phyloP scores from a whole-genome alignment of 441 rosid species.

The Mallotus repandus region DNA sequence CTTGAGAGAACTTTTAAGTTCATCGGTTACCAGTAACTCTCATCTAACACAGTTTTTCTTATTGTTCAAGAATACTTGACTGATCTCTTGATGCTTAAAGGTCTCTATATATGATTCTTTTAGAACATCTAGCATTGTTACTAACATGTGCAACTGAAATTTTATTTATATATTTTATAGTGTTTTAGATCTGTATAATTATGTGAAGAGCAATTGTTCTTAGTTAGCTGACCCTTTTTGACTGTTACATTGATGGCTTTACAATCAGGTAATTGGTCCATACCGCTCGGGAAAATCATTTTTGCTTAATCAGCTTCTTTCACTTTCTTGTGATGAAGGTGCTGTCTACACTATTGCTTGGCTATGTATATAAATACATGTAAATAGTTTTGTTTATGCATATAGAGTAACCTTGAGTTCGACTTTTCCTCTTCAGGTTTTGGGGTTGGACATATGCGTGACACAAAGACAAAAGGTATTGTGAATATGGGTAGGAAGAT shows the following conservation, averaged over 20 bases:
- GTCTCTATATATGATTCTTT: background rate
- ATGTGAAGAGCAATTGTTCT: conserved; percentile 8
- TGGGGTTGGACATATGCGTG: conserved; percentile 99
- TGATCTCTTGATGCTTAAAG: background rate
- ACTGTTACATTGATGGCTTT: conserved; percentile 26
- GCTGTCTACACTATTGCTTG: conserved; percentile 24
- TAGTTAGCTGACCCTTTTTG: conserved; percentile 16
- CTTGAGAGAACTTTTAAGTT: background rate
- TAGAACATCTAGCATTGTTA: background rate
- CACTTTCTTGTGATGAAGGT: conserved; percentile 98
- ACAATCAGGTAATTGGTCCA: conserved; percentile 91
- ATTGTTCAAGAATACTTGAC: background rate
- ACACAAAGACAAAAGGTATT: conserved; percentile 96
- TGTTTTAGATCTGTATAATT: background rate
- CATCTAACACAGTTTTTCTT: background rate
- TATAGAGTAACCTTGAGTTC: background rate
- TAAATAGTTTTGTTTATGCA: background rate
- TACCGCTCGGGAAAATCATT: conserved; percentile 98
- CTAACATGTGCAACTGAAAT: background rate
- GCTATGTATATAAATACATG: background rate
- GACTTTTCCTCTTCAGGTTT: conserved; percentile 56
- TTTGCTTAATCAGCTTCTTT: conserved; percentile 96
- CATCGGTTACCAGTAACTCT: background rate
- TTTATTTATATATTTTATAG: too few relatives aligned
- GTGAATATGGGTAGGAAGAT: conserved; percentile 10